These are phyloP conservation scores for Aspergillus ochraceus DNA, from an alignment of 2,329 filamentous ascomycete genomes.

Conservation along the genomic window DNA sequence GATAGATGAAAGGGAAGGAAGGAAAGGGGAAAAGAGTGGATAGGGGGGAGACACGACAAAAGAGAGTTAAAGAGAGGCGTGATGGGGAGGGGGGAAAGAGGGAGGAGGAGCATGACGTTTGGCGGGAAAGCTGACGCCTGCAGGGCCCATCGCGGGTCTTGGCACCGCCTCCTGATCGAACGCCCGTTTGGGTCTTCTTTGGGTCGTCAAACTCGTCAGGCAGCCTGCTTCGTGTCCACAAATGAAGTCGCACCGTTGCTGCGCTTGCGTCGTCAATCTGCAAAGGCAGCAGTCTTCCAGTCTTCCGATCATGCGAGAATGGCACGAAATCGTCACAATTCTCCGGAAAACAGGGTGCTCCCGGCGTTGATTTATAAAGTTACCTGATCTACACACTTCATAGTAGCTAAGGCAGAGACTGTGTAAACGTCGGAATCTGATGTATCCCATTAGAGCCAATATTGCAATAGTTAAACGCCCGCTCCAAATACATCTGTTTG, in stretches of 20 bases:
- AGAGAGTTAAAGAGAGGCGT: conserved; percentile 11
- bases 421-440: too few relatives aligned
- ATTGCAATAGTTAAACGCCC: neutral
- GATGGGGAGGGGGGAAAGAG: conserved; percentile 15
- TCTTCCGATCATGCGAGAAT: too few relatives aligned
- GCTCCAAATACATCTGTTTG: neutral
- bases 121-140: conserved; percentile 37
- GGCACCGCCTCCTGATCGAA: conserved; percentile 21
- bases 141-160: conserved; percentile 24
- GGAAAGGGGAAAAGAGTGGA: conserved; percentile 6
- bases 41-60: conserved; percentile 5
- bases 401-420: too few relatives aligned
- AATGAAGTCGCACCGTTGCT: too few relatives aligned
- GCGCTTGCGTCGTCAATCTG: too few relatives aligned
- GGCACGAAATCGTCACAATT: too few relatives aligned
- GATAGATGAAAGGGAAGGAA: conserved; percentile 6
- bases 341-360: too few relatives aligned
- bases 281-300: too few relatives aligned
- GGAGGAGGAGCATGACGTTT: conserved; percentile 30
- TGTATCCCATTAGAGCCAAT: neutral
- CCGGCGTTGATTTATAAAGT: too few relatives aligned
- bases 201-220: too few relatives aligned
- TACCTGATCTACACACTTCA: too few relatives aligned
- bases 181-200: neutral
- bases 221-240: too few relatives aligned